These are phyloP conservation scores for Mangifera indica DNA, from an alignment of 345 rosid genomes.

Conservation along the genomic window DNA sequence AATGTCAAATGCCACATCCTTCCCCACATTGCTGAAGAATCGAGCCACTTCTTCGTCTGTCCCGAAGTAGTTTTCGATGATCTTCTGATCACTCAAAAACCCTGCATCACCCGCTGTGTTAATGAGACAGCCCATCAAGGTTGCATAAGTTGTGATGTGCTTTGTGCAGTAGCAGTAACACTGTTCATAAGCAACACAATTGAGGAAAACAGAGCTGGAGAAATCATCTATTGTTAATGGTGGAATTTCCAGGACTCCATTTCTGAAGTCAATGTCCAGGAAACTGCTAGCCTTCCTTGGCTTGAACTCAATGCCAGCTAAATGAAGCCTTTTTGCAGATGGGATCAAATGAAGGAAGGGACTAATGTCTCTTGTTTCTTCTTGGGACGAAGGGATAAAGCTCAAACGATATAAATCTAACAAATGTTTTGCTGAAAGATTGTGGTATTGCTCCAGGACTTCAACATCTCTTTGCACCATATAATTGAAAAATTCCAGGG, in stretches of 20 bases:
- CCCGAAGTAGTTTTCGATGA: constrained; percentile 56
- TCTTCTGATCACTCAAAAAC: constrained; percentile 39
- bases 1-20: constrained; percentile 48
- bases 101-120: constrained; percentile 46
- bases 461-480: constrained; percentile 29
- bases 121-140: constrained; percentile 54
- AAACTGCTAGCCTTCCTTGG: constrained; percentile 37
- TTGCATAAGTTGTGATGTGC: constrained; percentile 48
- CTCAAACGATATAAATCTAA: constrained; percentile 53
- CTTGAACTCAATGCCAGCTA: constrained; percentile 39
- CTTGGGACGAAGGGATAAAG: constrained; percentile 29
- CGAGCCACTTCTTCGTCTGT: constrained; percentile 42
- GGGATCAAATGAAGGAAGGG: constrained; percentile 33
- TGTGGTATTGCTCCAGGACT: constrained; percentile 24
- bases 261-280: constrained; percentile 43
- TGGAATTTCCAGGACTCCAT: constrained; percentile 53
- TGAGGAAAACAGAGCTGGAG: constrained; percentile 39
- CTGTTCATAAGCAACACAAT: constrained; percentile 57
- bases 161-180: constrained; percentile 42
- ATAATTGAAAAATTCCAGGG: constrained; percentile 47
- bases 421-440: constrained; percentile 37
- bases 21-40: constrained; percentile 48
- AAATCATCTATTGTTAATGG: constrained; percentile 41
- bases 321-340: constrained; percentile 46
- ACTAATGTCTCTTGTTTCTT: background rate